These are phyloP conservation scores for Claviceps sp. DNA, from an alignment of 2,329 filamentous ascomycete genomes.

Conservation along the genomic window DNA sequence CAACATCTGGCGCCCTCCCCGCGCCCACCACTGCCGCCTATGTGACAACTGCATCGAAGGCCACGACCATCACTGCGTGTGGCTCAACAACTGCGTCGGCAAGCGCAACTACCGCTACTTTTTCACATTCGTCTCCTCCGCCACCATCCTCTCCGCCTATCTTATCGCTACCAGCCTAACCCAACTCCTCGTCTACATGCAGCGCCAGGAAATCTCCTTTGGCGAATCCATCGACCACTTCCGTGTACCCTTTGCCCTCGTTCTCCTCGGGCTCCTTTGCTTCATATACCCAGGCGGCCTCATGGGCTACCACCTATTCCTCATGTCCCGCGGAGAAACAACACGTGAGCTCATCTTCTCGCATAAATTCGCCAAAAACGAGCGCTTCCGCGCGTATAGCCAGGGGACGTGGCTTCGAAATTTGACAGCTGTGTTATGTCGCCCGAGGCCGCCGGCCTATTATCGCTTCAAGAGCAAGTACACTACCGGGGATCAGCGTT, in stretches of 20 bases:
- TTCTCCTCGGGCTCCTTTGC: constrained; percentile 65
- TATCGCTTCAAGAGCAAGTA: constrained; percentile 73
- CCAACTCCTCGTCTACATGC: constrained; percentile 63
- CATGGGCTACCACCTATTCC: constrained; percentile 79
- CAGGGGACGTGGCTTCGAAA: constrained; percentile 66
- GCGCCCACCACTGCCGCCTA: constrained; percentile 88
- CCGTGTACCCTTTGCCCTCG: constrained; percentile 75
- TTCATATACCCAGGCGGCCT: constrained; percentile 73
- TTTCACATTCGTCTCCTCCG: constrained; percentile 75
- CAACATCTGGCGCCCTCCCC: constrained; percentile 91
- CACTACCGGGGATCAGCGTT: constrained; percentile 69
- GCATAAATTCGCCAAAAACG: constrained; percentile 85
- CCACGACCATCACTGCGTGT: constrained; percentile 95
- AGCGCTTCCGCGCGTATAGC: constrained; percentile 82
- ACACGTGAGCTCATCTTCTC: constrained; percentile 93
- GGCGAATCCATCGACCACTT: constrained; percentile 53
- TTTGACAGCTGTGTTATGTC: constrained; percentile 65
- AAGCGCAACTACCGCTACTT: constrained; percentile 97
- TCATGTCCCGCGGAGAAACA: constrained; percentile 84
- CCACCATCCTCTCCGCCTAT: constrained; percentile 64
- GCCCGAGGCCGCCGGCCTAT: constrained; percentile 79
- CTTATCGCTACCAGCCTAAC: constrained; percentile 66
- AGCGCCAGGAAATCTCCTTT: constrained; percentile 53
- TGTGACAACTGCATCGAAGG: constrained; percentile 97
- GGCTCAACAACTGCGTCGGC: constrained; percentile 97